Evolutionary conservation across 2,329 filamentous ascomycete species (phyloP), one percentile per base, ranked within the genome.

Genomic region (Trichoderma citrinoviride): DNA sequence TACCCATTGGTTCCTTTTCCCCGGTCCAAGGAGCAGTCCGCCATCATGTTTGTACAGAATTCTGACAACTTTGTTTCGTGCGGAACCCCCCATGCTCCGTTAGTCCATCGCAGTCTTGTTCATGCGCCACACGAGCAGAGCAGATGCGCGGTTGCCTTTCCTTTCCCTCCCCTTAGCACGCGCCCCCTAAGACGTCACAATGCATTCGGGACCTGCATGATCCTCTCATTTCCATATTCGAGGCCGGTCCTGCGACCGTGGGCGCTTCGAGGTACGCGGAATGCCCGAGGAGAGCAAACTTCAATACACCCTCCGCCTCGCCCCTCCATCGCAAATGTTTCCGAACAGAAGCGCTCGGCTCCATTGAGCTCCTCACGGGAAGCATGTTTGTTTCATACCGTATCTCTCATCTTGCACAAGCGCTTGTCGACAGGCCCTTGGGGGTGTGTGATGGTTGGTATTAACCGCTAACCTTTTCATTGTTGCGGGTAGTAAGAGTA

Each of bases 281-380:
- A 27, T 33, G n/a, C n/a, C 43, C 29, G 15, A 49, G 41, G 41
- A 21, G 52, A 25, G 54, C 17, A 12, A 3, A 21, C 17, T 19
- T 19, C 17, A 10, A 53, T n/a, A 23, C 40, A n/a, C 37, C 23
- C 33, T 37, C 14, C 33, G 33, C 29, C 29, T 8, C 7, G 2
- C 29, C 29, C 33, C 33, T 14, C 43, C 43, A 8, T 12, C n/a
- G 40, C n/a, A 41, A 37, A 23, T 21, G 23, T 37, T 50, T 57
- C 43, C 53, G n/a, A 46, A 14, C 43, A 43, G 61, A 64, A 57
- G 61, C 61, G 61, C 52, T 43, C 33, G 44, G 8, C 52, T 61
- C 14, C 25, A n/a, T 27, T 17, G 0, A n/a, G n/a, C 7, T 37
- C 44, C 14, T 25, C 46, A 29, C 19, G 37, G 15, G 14, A 44